These are phyloP conservation scores for Cercospora beticola DNA, from an alignment of 2,329 filamentous ascomycete species.

Conservation along the genomic window DNA sequence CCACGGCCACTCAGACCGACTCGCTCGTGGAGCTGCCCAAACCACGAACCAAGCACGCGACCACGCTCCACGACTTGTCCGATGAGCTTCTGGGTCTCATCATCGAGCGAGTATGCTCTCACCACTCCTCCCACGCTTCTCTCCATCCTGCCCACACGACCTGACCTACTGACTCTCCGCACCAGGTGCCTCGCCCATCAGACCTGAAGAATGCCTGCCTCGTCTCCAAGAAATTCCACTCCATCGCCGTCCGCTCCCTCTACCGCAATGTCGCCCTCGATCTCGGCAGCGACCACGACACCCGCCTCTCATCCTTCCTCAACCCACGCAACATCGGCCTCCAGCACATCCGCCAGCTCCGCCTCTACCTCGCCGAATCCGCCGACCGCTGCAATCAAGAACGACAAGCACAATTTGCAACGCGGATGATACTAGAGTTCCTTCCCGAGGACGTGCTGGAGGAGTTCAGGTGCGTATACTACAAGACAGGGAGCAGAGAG, in stretches of 20 bases:
- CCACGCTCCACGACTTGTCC: slow-evolving; percentile 26
- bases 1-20: slow-evolving; percentile 23
- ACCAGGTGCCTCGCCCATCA: slow-evolving; percentile 46
- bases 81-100: slow-evolving; percentile 31
- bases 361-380: slow-evolving; percentile 48
- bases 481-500: not conserved
- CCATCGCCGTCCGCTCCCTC: slow-evolving; percentile 47
- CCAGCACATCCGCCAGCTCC: slow-evolving; percentile 47
- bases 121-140: not conserved
- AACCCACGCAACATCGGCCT: slow-evolving; percentile 50
- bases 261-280: slow-evolving; percentile 51
- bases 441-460: slow-evolving; percentile 51
- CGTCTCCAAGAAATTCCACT: slow-evolving; percentile 48
- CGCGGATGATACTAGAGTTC: slow-evolving; percentile 51
- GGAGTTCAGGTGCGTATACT: slow-evolving; percentile 43
- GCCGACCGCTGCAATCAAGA: slow-evolving; percentile 46
- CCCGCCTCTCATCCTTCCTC: slow-evolving; percentile 47
- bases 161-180: slow-evolving; percentile 5
- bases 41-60: slow-evolving; percentile 13
- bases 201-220: slow-evolving; percentile 51
- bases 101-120: slow-evolving; percentile 27
- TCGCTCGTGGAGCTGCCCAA: slow-evolving; percentile 7
- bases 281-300: slow-evolving; percentile 47
- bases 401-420: slow-evolving; percentile 49
- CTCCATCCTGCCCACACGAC: not conserved